Conservation (phyloP, 2,329 filamentous ascomycete genomes). For the Cladosporium sp. region DNA sequence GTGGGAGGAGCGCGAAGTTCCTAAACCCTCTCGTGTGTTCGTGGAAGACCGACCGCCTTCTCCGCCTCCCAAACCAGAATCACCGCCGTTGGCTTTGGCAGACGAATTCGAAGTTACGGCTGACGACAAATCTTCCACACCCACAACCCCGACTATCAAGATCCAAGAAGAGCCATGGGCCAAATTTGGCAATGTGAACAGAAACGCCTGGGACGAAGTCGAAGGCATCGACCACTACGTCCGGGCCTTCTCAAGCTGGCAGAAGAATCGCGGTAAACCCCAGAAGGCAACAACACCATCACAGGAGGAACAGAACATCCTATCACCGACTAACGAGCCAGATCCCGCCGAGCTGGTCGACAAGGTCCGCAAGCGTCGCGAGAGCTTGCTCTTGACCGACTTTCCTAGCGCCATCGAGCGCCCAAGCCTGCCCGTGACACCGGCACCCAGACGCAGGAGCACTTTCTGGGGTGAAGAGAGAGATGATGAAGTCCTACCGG, state of each 20-base stretch:
- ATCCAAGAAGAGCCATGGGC: constrained; percentile 60
- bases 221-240: constrained; percentile 87
- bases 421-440: constrained; percentile 86
- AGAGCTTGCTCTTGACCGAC: constrained; percentile 71
- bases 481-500: constrained; percentile 59
- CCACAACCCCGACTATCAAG: constrained; percentile 44
- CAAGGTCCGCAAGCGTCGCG: constrained; percentile 37
- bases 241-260: constrained; percentile 61
- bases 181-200: constrained; percentile 58
- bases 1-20: constrained; percentile 71
- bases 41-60: constrained; percentile 45
- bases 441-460: constrained; percentile 68
- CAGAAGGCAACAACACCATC: constrained; percentile 10
- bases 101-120: constrained; percentile 28
- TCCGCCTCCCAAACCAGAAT: constrained; percentile 19
- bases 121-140: constrained; percentile 18
- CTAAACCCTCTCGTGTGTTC: constrained; percentile 64
- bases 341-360: constrained; percentile 24
- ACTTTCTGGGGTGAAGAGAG: constrained; percentile 64
- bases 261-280: constrained; percentile 50
- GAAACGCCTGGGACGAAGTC: constrained; percentile 90
- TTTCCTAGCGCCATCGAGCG: constrained; percentile 80
- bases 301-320: constrained; percentile 10
- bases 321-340: constrained; percentile 22
- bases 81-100: constrained; percentile 13